These are phyloP conservation scores for Eutypa lata DNA, from an alignment of 2,329 filamentous ascomycete genomes.

Conservation along the genomic window DNA sequence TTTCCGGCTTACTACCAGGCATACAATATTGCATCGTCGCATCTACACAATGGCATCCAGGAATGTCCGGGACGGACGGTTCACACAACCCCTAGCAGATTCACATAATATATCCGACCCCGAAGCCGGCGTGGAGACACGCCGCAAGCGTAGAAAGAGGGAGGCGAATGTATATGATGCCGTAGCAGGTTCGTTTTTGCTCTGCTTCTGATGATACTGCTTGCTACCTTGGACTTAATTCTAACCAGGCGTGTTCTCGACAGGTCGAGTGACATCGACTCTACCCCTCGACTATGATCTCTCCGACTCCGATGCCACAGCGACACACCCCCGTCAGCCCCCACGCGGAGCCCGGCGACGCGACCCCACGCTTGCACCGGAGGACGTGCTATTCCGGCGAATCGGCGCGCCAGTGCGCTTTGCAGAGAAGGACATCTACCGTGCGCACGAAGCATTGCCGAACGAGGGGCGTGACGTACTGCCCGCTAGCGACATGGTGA, in stretches of 20 bases:
- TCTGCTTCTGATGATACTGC: neutral
- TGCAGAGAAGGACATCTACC: constrained; percentile 70
- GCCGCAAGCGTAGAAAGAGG: constrained; percentile 21
- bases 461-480: constrained; percentile 46
- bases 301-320: constrained; percentile 12
- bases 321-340: constrained; percentile 11
- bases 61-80: constrained; percentile 14
- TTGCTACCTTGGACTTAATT: neutral
- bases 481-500: constrained; percentile 67
- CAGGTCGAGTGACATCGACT: constrained; percentile 35
- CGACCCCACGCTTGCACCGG: constrained; percentile 53
- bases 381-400: constrained; percentile 68
- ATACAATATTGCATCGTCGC: too few relatives aligned
- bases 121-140: constrained; percentile 14
- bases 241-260: constrained; percentile 8
- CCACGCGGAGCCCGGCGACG: constrained; percentile 22
- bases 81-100: constrained; percentile 12
- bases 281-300: constrained; percentile 18
- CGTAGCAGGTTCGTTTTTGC: constrained; percentile 55
- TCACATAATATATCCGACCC: constrained; percentile 17
- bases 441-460: constrained; percentile 55
- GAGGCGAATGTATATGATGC: constrained; percentile 67
- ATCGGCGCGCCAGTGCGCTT: constrained; percentile 63
- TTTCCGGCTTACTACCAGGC: too few relatives aligned
- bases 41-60: constrained; percentile 18